Evolutionary conservation across 345 rosid species (phyloP).

Genomic region (Ailanthus altissimus): DNA sequence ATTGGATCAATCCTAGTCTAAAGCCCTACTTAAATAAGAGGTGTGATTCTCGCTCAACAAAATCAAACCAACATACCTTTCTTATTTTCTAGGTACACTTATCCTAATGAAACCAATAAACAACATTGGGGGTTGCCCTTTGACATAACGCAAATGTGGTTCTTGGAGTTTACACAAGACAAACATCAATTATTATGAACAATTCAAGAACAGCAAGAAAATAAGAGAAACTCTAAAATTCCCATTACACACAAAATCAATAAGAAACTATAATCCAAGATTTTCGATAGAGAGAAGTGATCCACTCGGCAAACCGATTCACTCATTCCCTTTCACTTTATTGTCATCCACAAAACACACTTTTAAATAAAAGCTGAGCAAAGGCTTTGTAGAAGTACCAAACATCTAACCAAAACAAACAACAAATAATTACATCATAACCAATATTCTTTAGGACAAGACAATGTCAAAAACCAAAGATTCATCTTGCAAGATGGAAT

Average conservation of each 20-base stretch:
- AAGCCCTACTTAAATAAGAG: not conserved
- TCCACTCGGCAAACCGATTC: not conserved
- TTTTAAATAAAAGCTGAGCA: not conserved
- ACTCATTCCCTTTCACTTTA: not conserved
- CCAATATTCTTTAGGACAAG: not conserved
- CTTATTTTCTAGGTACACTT: not conserved
- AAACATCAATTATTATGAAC: not conserved
- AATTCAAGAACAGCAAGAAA: not conserved
- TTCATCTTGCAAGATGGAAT: not conserved
- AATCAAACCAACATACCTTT: not conserved
- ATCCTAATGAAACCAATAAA: not conserved
- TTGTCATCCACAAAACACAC: not conserved
- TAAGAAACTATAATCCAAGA: slow-evolving; percentile 2
- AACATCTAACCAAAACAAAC: not conserved
- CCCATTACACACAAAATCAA: not conserved
- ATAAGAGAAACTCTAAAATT: not conserved
- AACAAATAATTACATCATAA: not conserved
- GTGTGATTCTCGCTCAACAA: not conserved
- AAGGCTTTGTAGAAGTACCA: not conserved
- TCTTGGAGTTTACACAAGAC: not conserved
- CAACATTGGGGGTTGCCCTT: not conserved
- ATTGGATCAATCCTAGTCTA: not conserved
- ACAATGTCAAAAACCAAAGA: not conserved
- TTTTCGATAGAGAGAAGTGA: not conserved
- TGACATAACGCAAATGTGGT: not conserved